phyloP scores from a whole-genome alignment of 306 rosid genomes.

The Cucurbita maxima region DNA sequence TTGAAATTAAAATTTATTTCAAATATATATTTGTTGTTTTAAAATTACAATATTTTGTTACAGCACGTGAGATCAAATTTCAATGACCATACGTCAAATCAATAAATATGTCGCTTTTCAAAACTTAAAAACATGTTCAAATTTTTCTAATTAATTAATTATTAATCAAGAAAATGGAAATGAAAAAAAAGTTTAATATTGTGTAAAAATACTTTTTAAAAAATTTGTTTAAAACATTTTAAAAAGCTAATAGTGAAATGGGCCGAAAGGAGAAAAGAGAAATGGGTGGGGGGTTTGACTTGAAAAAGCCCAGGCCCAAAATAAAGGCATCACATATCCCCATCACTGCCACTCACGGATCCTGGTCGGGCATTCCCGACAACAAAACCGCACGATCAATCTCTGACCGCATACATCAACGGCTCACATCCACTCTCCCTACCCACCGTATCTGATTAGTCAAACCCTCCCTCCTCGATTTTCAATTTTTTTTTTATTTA shows the following conservation, averaged over 20 bases:
- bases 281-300: slow-evolving; percentile 8
- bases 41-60: too few relatives aligned
- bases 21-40: too few relatives aligned
- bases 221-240: too few relatives aligned
- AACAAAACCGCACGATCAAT: slow-evolving; percentile 2
- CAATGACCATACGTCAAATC: too few relatives aligned
- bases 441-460: slow-evolving; percentile 8
- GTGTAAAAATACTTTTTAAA: too few relatives aligned
- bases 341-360: slow-evolving; percentile 16
- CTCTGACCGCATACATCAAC: background rate
- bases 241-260: background rate
- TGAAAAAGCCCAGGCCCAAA: slow-evolving; percentile 14
- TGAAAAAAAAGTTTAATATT: too few relatives aligned
- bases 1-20: too few relatives aligned
- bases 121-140: too few relatives aligned
- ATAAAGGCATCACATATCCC: slow-evolving; percentile 1
- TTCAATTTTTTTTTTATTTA: background rate
- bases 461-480: slow-evolving; percentile 8
- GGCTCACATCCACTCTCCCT: background rate
- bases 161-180: too few relatives aligned
- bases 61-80: too few relatives aligned
- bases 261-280: background rate
- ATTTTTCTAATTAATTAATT: too few relatives aligned
- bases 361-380: slow-evolving; percentile 8
- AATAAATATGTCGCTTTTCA: too few relatives aligned